Evolutionary conservation across 2,329 filamentous ascomycete species (phyloP).

Genomic region (Exophiala calicioides): DNA sequence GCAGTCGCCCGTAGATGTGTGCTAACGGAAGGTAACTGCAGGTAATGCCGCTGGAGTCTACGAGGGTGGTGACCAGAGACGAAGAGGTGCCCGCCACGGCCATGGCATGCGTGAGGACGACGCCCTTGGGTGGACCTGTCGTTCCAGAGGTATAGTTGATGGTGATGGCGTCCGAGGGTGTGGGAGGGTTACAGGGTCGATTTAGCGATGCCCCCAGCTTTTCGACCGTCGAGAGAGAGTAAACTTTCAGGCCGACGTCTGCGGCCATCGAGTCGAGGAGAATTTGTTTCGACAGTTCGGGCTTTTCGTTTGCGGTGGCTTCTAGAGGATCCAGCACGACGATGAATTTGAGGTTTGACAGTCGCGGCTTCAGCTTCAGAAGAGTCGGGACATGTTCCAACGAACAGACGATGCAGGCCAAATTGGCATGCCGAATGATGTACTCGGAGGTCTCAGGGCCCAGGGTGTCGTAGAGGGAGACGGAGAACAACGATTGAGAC

Average conservation of each 20-base stretch:
- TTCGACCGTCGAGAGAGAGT: slow-evolving; percentile 79
- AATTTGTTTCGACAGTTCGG: slow-evolving; percentile 75
- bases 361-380: slow-evolving; percentile 73
- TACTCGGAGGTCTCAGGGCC: slow-evolving; percentile 89
- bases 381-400: slow-evolving; percentile 79
- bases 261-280: slow-evolving; percentile 72
- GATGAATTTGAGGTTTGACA: slow-evolving; percentile 83
- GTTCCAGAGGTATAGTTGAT: slow-evolving; percentile 68
- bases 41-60: slow-evolving; percentile 62
- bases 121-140: slow-evolving; percentile 65
- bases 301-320: slow-evolving; percentile 65
- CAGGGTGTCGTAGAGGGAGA: slow-evolving; percentile 95
- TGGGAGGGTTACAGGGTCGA: slow-evolving; percentile 69
- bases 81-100: slow-evolving; percentile 68
- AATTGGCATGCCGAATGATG: slow-evolving; percentile 86
- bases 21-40: slow-evolving; percentile 91
- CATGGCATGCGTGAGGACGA: slow-evolving; percentile 74
- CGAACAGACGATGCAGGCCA: slow-evolving; percentile 74
- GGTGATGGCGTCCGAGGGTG: slow-evolving; percentile 75
- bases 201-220: slow-evolving; percentile 71
- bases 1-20: slow-evolving; percentile 87
- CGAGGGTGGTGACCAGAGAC: slow-evolving; percentile 58
- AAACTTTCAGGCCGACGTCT: slow-evolving; percentile 73
- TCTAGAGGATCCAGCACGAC: slow-evolving; percentile 82
- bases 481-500: slow-evolving; percentile 83